Percentiles rank a stretch among this genome's conserved stretches.
Evolutionary conservation across 805 yeast genomes (phyloP).

Genomic region (Yarrowia keelungensis): DNA sequence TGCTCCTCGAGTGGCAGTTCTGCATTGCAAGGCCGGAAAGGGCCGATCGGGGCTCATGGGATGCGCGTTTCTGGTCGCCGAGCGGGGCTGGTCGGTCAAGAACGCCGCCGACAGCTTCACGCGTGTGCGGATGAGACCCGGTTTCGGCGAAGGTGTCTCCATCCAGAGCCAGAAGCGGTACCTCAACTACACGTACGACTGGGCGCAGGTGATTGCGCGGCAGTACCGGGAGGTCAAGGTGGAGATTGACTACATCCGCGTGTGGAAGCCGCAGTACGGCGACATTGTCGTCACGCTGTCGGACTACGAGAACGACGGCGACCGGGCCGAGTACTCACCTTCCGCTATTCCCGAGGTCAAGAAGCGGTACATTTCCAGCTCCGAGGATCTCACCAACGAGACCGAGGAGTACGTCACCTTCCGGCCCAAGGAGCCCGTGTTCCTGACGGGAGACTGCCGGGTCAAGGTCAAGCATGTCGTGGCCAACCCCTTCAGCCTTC

Average conservation of each 20-base stretch:
- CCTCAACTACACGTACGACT: constrained; percentile 61
- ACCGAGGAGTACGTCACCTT: constrained; percentile 14
- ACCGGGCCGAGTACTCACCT: constrained; percentile 21
- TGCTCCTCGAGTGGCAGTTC: constrained; percentile 54
- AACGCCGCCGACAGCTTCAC: constrained; percentile 64
- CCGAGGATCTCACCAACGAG: constrained; percentile 15
- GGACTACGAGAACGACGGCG: constrained; percentile 32
- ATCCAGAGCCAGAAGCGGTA: constrained; percentile 74
- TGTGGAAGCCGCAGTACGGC: constrained; percentile 31
- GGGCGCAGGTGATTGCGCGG: constrained; percentile 43
- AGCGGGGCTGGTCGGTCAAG: constrained; percentile 51
- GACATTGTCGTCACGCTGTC: constrained; percentile 4
- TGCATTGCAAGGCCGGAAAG: constrained; percentile 92
- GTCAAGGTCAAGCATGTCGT: constrained; percentile 33
- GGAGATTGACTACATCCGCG: constrained; percentile 40
- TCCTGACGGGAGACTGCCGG: constrained; percentile 16
- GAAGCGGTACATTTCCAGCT: constrained; percentile 18
- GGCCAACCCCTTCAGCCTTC: constrained; percentile 35
- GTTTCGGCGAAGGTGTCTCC: constrained; percentile 71
- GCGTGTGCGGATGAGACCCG: constrained; percentile 60
- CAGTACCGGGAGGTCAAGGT: constrained; percentile 43
- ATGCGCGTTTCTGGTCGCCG: constrained; percentile 71
- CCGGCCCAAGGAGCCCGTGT: constrained; percentile 9
- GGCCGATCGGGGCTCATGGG: constrained; percentile 86
- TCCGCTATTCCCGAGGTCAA: constrained; percentile 24